Evolutionary conservation across 108 stramenopile genomes (phyloP).

Genomic region (Skeletonema grethae): DNA sequence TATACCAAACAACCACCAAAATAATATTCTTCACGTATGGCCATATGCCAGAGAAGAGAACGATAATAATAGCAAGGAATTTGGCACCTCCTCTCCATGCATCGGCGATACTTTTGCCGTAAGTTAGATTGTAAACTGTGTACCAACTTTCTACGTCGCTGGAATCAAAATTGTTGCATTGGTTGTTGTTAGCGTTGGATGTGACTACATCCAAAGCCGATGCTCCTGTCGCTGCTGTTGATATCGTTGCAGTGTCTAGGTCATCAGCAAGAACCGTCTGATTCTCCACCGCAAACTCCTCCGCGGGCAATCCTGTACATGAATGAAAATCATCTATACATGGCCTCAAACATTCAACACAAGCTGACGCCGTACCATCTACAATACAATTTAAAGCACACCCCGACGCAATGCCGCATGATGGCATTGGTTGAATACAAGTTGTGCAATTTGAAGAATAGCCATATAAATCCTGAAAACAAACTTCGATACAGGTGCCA

Average conservation of each 20-base stretch:
- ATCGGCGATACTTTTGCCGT: conserved; percentile 42
- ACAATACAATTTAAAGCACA: conserved; percentile 19
- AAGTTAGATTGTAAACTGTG: conserved; percentile 42
- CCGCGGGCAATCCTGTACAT: conserved; percentile 44
- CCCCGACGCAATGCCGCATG: conserved; percentile 16
- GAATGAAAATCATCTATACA: conserved; percentile 32
- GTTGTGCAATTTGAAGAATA: conserved; percentile 20
- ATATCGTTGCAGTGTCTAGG: too few relatives aligned
- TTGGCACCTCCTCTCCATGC: conserved; percentile 57
- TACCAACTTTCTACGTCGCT: conserved; percentile 36
- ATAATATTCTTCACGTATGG: conserved; percentile 54
- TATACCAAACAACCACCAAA: conserved; percentile 40
- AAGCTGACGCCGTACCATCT: conserved; percentile 30
- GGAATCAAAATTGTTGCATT: conserved; percentile 38
- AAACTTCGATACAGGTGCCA: conserved; percentile 15
- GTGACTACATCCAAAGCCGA: not conserved
- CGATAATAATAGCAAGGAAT: conserved; percentile 43
- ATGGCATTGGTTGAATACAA: conserved; percentile 22
- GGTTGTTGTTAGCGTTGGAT: too few relatives aligned
- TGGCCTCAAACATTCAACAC: conserved; percentile 38
- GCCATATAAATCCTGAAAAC: conserved; percentile 20
- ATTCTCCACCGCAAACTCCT: conserved; percentile 1
- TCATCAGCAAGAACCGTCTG: not conserved
- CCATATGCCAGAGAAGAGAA: conserved; percentile 53
- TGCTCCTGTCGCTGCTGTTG: too few relatives aligned